These are phyloP conservation scores for Penicillium sp. DNA, from an alignment of 2,329 filamentous ascomycete species.

Conservation along the genomic window DNA sequence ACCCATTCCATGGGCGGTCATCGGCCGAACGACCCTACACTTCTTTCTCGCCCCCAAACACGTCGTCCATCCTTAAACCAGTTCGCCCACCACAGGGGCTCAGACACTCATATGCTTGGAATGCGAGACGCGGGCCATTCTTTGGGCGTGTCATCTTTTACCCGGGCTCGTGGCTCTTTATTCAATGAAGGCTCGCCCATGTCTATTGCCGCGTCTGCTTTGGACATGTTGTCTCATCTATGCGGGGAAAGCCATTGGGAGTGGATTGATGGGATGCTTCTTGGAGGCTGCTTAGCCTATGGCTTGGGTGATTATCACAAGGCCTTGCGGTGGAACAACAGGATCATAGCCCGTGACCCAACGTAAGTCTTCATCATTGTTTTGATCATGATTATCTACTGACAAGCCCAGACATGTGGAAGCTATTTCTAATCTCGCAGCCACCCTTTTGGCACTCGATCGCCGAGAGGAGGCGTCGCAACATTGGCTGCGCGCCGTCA, in stretches of 20 bases:
- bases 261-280: conserved; percentile 89
- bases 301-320: conserved; percentile 79
- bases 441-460: conserved; percentile 78
- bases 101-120: conserved; percentile 30
- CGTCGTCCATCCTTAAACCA: conserved; percentile 29
- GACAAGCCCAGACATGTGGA: conserved; percentile 69
- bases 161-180: conserved; percentile 32
- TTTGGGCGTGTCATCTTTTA: conserved; percentile 29
- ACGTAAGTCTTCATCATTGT: conserved; percentile 44
- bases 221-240: conserved; percentile 68
- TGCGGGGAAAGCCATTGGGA: conserved; percentile 78
- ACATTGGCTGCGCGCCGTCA: conserved; percentile 81
- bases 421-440: conserved; percentile 88
- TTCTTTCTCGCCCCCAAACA: conserved; percentile 15
- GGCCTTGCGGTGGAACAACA: conserved; percentile 51
- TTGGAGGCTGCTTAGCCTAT: conserved; percentile 89
- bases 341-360: conserved; percentile 57
- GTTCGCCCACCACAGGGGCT: conserved; percentile 23
- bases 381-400: conserved; percentile 17
- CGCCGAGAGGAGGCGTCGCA: conserved; percentile 78
- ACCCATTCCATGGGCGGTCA: conserved; percentile 9
- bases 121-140: conserved; percentile 34
- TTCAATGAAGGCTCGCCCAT: conserved; percentile 44
- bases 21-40: conserved; percentile 17
- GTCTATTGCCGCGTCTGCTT: conserved; percentile 60